phyloP scores from a whole-genome alignment of 2,329 filamentous ascomycete species.

The Penicillium sp. region DNA sequence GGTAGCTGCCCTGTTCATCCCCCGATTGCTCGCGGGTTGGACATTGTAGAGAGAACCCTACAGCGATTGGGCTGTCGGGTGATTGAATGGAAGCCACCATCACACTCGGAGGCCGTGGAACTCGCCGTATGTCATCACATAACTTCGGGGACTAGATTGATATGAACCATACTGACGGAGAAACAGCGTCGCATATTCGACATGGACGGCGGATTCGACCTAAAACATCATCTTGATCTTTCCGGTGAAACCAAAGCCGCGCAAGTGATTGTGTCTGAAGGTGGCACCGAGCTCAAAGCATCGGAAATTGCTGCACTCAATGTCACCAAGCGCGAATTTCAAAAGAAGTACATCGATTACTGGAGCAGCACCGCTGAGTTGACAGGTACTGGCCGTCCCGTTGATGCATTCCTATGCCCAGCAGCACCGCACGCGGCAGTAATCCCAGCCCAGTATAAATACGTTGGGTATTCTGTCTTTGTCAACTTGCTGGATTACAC shows the following conservation, averaged over 20 bases:
- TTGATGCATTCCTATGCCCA: conserved; percentile 55
- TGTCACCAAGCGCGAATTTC: conserved; percentile 56
- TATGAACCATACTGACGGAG: conserved; percentile 12
- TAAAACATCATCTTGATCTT: conserved; percentile 53
- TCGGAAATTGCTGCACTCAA: conserved; percentile 52
- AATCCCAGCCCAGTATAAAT: conserved; percentile 46
- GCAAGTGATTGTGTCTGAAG: conserved; percentile 41
- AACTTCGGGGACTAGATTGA: conserved; percentile 12
- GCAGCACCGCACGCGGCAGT: conserved; percentile 46
- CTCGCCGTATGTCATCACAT: conserved; percentile 38
- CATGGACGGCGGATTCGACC: conserved; percentile 54
- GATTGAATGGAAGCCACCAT: conserved; percentile 61
- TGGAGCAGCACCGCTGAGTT: conserved; percentile 59
- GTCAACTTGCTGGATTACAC: conserved; percentile 62
- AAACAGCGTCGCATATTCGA: conserved; percentile 24
- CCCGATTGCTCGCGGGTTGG: conserved; percentile 58
- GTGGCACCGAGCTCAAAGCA: conserved; percentile 42
- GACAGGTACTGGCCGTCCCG: conserved; percentile 54
- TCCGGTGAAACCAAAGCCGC: conserved; percentile 57
- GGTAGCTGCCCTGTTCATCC: conserved; percentile 56
- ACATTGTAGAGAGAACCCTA: conserved; percentile 53
- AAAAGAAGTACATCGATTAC: conserved; percentile 64
- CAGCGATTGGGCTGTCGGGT: conserved; percentile 57
- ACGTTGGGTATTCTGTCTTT: conserved; percentile 48
- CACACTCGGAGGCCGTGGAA: conserved; percentile 44